Evolutionary conservation across 495 filamentous ascomycete genomes (phyloP).

Genomic region (Terfezia boudieri): DNA sequence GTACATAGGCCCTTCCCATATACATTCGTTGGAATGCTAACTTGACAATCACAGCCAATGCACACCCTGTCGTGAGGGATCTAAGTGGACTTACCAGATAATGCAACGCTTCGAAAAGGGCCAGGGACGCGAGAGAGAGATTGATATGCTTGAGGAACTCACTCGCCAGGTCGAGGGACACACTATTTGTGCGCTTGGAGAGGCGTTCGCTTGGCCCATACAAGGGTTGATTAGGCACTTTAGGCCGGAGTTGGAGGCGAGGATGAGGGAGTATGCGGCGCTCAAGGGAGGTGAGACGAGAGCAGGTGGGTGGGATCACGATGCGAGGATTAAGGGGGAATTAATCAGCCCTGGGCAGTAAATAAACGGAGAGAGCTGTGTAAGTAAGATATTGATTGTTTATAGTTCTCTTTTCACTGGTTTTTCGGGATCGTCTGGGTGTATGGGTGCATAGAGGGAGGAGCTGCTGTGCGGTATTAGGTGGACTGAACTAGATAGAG

Average conservation of each 20-base stretch:
- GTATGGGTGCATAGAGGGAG: too few species aligned
- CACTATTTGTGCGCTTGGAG: slow-evolving; percentile 92
- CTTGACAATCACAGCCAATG: slow-evolving; percentile 24
- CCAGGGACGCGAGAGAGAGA: slow-evolving; percentile 67
- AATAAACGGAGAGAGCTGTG: neutral
- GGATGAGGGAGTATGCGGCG: slow-evolving; percentile 55
- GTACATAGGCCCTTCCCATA: slow-evolving; percentile 3
- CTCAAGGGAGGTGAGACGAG: slow-evolving; percentile 43
- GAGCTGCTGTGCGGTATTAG: too few species aligned
- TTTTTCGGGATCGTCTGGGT: too few species aligned
- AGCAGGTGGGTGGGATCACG: slow-evolving; percentile 73
- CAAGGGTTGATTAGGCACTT: slow-evolving; percentile 97
- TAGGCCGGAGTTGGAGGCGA: slow-evolving; percentile 75
- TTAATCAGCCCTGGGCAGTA: slow-evolving; percentile 75
- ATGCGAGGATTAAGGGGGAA: slow-evolving; percentile 53
- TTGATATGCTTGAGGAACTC: slow-evolving; percentile 97
- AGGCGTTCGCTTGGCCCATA: slow-evolving; percentile 96
- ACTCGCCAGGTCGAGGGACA: slow-evolving; percentile 99
- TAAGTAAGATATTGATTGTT: too few species aligned
- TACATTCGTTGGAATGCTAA: neutral
- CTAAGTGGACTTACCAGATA: slow-evolving; percentile 96
- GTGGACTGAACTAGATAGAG: too few species aligned
- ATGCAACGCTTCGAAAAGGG: slow-evolving; percentile 91
- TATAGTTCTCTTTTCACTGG: too few species aligned
- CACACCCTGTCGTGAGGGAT: slow-evolving; percentile 92